A percentile compares a stretch with the other conserved stretches of the same genome.
phyloP scores from a whole-genome alignment of 139 green algal genomes.

The Chlorella vulgaris region DNA sequence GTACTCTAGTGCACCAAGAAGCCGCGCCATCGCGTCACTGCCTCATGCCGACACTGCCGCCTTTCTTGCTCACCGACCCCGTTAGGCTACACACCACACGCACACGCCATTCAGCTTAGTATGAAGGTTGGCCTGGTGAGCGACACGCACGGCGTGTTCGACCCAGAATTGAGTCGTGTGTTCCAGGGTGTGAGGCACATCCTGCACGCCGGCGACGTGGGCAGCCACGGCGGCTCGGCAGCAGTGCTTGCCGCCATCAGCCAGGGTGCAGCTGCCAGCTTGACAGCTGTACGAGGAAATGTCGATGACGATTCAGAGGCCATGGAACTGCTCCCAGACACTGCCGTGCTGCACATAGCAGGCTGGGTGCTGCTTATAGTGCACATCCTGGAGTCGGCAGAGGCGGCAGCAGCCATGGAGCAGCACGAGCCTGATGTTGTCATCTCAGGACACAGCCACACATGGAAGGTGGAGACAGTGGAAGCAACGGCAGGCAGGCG shows the following conservation, averaged over 20 bases:
- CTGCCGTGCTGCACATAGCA: neutral
- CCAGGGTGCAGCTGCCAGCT: neutral
- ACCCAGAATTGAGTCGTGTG: neutral
- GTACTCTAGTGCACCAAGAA: no score
- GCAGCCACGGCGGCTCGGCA: constrained; percentile 9
- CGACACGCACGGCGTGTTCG: constrained; percentile 26
- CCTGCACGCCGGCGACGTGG: constrained; percentile 25
- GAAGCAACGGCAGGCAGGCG: neutral
- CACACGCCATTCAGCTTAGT: neutral
- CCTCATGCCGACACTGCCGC: no score
- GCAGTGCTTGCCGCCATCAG: neutral
- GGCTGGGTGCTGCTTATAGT: constrained; percentile 19
- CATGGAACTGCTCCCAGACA: neutral
- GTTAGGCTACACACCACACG: no score
- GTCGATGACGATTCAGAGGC: constrained; percentile 17
- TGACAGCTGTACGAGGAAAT: constrained; percentile 21
- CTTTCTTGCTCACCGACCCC: no score
- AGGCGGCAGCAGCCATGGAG: neutral
- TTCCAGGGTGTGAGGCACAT: neutral
- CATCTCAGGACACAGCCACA: constrained; percentile 21
- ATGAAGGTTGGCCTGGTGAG: constrained; percentile 6
- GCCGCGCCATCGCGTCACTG: no score
- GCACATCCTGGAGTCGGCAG: constrained; percentile 16
- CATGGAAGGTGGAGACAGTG: neutral
- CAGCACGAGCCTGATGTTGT: constrained; percentile 25